These are phyloP conservation scores for Tilletia horrida DNA, from an alignment of 1,284 basidiomycete species.

Conservation along the genomic window DNA sequence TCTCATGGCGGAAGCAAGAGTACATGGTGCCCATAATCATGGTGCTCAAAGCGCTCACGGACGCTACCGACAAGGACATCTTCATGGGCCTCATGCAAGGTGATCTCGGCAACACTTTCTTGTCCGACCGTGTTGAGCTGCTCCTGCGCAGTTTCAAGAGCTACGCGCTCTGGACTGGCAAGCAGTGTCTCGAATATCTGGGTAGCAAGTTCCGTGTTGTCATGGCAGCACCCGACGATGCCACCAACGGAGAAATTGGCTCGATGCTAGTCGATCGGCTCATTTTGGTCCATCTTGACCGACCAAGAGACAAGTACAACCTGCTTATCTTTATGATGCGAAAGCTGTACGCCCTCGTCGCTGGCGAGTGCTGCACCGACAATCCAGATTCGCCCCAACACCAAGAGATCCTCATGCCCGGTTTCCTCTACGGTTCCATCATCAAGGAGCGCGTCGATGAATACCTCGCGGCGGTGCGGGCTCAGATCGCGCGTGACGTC, in stretches of 20 bases:
- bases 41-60: conserved; percentile 87
- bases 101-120: conserved; percentile 93
- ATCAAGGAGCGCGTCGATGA: conserved; percentile 97
- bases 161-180: conserved; percentile 78
- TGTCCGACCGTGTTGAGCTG: conserved; percentile 96
- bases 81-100: conserved; percentile 97
- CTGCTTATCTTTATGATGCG: conserved; percentile 97
- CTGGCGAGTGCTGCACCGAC: conserved; percentile 84
- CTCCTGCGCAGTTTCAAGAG: conserved; percentile 87
- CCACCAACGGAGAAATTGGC: conserved; percentile 79
- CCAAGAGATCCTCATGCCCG: conserved; percentile 94
- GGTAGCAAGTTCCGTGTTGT: conserved; percentile 97
- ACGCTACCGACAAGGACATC: conserved; percentile 90
- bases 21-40: conserved; percentile 98
- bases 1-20: conserved; percentile 97
- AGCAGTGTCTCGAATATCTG: conserved; percentile 92
- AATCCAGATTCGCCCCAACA: conserved; percentile 99
- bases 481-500: conserved; percentile 73
- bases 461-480: conserved; percentile 71
- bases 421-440: conserved; percentile 90
- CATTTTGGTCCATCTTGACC: conserved; percentile 83
- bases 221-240: conserved; percentile 86
- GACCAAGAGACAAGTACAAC: conserved; percentile 89
- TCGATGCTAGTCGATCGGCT: conserved; percentile 79
- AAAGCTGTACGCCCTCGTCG: conserved; percentile 89